A percentile compares a stretch with the other conserved stretches of the same genome.
phyloP scores from a whole-genome alignment of 2,329 filamentous ascomycete species.

The Epichloe uncinata region DNA sequence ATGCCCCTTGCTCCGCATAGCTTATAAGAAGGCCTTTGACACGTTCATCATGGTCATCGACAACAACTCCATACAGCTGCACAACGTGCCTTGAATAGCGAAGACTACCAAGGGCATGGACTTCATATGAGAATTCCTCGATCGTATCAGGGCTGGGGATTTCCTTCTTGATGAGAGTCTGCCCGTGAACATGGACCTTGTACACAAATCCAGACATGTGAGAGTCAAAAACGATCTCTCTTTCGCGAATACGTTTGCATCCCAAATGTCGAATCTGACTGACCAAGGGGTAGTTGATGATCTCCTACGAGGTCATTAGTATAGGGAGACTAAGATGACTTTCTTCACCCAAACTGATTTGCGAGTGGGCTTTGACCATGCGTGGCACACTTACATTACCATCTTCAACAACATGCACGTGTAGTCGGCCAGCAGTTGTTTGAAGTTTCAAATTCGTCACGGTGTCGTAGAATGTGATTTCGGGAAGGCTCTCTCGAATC shows the following conservation, averaged over 20 bases:
- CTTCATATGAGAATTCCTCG: conserved; percentile 94
- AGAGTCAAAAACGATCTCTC: conserved; percentile 69
- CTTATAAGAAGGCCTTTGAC: conserved; percentile 86
- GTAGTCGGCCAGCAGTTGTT: conserved; percentile 73
- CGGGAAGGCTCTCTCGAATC: conserved; percentile 75
- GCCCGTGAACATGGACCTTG: conserved; percentile 61
- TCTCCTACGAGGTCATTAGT: conserved; percentile 42
- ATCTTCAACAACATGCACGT: conserved; percentile 97
- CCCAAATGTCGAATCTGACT: conserved; percentile 61
- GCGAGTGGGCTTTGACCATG: background rate
- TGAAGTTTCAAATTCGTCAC: conserved; percentile 93
- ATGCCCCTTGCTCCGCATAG: conserved; percentile 72
- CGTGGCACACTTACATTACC: conserved; percentile 46
- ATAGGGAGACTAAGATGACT: background rate
- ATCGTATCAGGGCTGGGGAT: conserved; percentile 92
- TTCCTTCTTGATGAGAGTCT: conserved; percentile 85
- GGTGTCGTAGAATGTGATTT: conserved; percentile 91
- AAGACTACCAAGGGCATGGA: conserved; percentile 77
- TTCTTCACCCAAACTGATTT: background rate
- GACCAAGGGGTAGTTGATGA: conserved; percentile 70
- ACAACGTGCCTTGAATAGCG: conserved; percentile 66
- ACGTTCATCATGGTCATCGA: conserved; percentile 70
- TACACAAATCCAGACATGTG: conserved; percentile 97
- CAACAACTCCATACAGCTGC: conserved; percentile 72
- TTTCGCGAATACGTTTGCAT: conserved; percentile 54